A percentile compares a stretch with the other conserved stretches of the same genome.
phyloP scores from a whole-genome alignment of 208 protist species.

The Trypanosoma theileri region DNA sequence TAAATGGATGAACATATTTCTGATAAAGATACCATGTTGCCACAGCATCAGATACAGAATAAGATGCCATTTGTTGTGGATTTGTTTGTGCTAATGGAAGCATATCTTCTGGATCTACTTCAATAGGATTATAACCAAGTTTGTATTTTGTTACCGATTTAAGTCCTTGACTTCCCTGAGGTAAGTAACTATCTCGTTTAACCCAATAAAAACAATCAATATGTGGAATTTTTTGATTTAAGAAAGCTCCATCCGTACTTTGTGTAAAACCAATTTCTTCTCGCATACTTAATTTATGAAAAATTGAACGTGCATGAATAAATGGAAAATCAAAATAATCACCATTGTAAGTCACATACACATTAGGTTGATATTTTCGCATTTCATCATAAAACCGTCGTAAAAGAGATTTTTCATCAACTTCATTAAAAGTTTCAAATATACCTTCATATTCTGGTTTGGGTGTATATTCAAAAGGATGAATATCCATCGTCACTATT shows the following conservation, averaged over 20 bases:
- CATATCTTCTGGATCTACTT: conserved; percentile 99
- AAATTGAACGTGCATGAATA: conserved; percentile 93
- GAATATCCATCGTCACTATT: conserved; percentile 98
- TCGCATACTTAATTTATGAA: conserved; percentile 86
- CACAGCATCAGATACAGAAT: conserved; percentile 99
- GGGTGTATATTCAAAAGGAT: conserved; percentile 99
- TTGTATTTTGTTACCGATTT: conserved; percentile 99
- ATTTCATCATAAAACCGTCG: conserved; percentile 97
- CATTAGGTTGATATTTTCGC: conserved; percentile 92
- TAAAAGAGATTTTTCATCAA: conserved; percentile 93
- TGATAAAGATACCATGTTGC: conserved; percentile 99
- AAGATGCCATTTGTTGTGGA: conserved; percentile 98
- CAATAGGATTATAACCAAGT: conserved; percentile 99
- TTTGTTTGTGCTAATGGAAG: conserved; percentile 93
- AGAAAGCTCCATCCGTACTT: conserved; percentile 91
- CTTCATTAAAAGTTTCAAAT: conserved; percentile 98
- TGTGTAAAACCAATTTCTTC: conserved; percentile 88
- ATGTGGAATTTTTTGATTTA: conserved; percentile 92
- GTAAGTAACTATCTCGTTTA: conserved; percentile 99
- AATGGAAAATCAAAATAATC: conserved; percentile 99
- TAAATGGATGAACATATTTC: conserved; percentile 99
- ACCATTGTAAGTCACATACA: conserved; percentile 99
- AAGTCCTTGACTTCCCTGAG: conserved; percentile 96
- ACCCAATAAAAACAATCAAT: conserved; percentile 99
- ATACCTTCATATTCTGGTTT: conserved; percentile 97